Conservation (phyloP, 345 rosid genomes). For the Melaleuca alternifolia region DNA sequence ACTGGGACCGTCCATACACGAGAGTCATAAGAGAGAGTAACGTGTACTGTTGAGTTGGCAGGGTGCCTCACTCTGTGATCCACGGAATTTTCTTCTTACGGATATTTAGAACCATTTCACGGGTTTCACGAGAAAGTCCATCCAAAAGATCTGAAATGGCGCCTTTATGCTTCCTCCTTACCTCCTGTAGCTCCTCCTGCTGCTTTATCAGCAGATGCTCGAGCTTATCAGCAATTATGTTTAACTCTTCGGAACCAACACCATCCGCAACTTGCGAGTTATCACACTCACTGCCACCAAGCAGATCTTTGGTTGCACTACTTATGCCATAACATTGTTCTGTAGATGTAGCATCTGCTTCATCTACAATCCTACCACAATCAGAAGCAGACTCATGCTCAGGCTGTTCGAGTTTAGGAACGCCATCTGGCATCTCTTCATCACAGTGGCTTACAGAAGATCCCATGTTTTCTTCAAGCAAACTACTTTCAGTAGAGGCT, state of each 20-base stretch:
- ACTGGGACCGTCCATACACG: not conserved
- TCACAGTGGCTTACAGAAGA: not conserved
- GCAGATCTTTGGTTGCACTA: not conserved
- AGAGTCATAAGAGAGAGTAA: not conserved
- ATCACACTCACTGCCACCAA: not conserved
- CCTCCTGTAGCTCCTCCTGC: constrained; percentile 59
- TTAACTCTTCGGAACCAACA: constrained; percentile 22
- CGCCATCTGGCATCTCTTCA: constrained; percentile 4
- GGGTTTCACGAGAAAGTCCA: constrained; percentile 43
- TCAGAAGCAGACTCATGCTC: not conserved
- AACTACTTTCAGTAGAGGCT: not conserved
- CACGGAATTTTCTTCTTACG: constrained; percentile 31
- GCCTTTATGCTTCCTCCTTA: constrained; percentile 44
- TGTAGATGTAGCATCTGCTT: not conserved
- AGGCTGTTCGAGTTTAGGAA: constrained; percentile 3
- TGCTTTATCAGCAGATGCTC: constrained; percentile 50
- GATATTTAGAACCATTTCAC: constrained; percentile 29
- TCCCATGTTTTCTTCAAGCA: constrained; percentile 8
- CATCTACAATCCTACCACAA: not conserved
- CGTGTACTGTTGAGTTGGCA: not conserved
- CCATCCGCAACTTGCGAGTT: not conserved
- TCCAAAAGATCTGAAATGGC: constrained; percentile 46
- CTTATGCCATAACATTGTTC: not conserved
- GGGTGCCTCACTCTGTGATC: not conserved
- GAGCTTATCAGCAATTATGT: constrained; percentile 32